These are phyloP conservation scores for Backusella luteola DNA, from an alignment of 192 early-diverging fungal genomes.

Conservation along the genomic window DNA sequence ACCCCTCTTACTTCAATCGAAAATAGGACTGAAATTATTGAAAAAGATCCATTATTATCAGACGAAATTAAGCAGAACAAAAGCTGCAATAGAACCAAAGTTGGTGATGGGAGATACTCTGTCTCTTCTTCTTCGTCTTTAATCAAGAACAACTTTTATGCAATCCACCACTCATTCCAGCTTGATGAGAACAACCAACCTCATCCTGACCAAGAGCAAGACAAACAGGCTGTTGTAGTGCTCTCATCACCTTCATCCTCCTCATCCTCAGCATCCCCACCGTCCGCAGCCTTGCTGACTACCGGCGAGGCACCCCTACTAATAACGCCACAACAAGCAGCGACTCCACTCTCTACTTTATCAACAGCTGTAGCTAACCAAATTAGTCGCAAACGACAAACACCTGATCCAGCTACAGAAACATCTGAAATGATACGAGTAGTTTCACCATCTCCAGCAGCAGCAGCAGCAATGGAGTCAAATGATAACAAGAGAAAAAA, in stretches of 20 bases:
- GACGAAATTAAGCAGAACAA: not conserved
- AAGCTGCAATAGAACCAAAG: not conserved
- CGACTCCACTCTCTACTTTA: not conserved
- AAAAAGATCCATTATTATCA: not conserved
- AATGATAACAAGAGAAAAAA: conserved; percentile 2
- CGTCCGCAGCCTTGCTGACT: not conserved
- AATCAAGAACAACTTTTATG: conserved; percentile 1
- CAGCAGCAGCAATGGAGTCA: not conserved
- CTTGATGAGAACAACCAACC: not conserved
- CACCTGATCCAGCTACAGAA: conserved; percentile 2
- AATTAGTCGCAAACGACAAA: not conserved
- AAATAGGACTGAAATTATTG: conserved; percentile 2
- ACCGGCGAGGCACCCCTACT: not conserved
- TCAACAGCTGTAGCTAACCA: not conserved
- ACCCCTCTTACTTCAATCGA: conserved; percentile 8
- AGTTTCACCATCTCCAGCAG: not conserved
- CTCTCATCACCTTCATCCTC: not conserved
- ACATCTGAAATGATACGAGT: not conserved
- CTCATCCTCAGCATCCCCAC: not conserved
- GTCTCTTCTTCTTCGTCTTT: not conserved
- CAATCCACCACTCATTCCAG: not conserved
- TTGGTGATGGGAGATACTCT: not conserved
- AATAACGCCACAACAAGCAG: not conserved
- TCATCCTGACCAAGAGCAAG: not conserved
- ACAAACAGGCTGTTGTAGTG: not conserved